A percentile compares a stretch with the other conserved stretches of the same genome.
phyloP scores from a whole-genome alignment of 2,329 filamentous ascomycete genomes.

The Fusarium luffae region DNA sequence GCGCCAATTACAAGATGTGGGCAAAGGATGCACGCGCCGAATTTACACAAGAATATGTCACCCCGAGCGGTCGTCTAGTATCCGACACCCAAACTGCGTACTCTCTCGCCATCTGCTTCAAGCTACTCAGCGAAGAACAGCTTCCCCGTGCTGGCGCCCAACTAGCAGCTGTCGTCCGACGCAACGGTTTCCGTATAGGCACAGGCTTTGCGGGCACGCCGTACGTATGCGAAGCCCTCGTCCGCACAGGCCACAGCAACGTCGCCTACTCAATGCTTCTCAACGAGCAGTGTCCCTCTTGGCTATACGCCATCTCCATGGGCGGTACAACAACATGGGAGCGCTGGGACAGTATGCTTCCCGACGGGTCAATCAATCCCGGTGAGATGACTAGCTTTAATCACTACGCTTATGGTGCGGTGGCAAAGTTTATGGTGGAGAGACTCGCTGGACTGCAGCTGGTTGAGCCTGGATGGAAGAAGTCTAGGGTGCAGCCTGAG shows the following conservation, averaged over 20 bases:
- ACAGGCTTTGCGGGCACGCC: constrained; percentile 55
- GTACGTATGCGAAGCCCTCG: constrained; percentile 40
- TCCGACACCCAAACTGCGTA: constrained; percentile 43
- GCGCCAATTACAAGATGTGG: constrained; percentile 19
- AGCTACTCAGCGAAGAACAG: constrained; percentile 20
- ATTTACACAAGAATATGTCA: constrained; percentile 39
- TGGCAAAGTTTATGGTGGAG: constrained; percentile 53
- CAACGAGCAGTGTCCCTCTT: constrained; percentile 50
- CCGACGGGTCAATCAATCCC: constrained; percentile 53
- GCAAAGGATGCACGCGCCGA: constrained; percentile 27
- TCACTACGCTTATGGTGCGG: constrained; percentile 55
- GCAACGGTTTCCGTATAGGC: constrained; percentile 36
- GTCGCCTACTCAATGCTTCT: constrained; percentile 53
- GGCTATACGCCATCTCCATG: constrained; percentile 55
- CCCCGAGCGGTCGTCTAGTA: constrained; percentile 31
- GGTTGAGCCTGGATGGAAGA: constrained; percentile 44
- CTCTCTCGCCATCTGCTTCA: constrained; percentile 40
- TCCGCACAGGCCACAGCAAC: constrained; percentile 28
- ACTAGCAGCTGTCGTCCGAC: constrained; percentile 31
- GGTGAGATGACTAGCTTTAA: constrained; percentile 57
- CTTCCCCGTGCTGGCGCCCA: constrained; percentile 18
- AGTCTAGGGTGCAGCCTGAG: constrained; percentile 25
- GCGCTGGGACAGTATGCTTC: constrained; percentile 55
- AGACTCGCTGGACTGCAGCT: constrained; percentile 39
- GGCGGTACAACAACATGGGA: constrained; percentile 57